Percentiles rank a stretch among this genome's conserved stretches.
Evolutionary conservation across 192 early-diverging fungal genomes (phyloP).

Genomic region (Backusella tuberculispora): DNA sequence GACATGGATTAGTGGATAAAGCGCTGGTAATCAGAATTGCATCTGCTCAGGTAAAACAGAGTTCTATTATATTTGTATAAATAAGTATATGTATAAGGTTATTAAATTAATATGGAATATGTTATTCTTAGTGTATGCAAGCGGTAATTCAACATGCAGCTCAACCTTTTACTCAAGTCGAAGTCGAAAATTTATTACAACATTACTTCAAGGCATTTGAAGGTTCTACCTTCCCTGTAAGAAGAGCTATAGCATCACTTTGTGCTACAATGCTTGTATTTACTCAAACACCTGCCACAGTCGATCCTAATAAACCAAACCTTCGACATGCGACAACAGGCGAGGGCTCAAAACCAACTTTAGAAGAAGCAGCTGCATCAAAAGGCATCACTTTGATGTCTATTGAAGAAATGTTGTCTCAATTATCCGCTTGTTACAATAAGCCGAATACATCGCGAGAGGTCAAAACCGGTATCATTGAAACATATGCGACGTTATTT

Average conservation of each 20-base stretch:
- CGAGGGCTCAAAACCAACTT: neutral
- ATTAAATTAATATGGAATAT: neutral
- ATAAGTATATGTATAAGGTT: too few relatives aligned
- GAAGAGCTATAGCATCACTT: constrained; percentile 53
- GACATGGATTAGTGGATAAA: constrained; percentile 71
- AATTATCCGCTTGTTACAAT: constrained; percentile 66
- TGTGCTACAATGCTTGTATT: constrained; percentile 55
- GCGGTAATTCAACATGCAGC: constrained; percentile 36
- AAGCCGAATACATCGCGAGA: constrained; percentile 68
- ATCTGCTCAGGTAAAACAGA: constrained; percentile 61
- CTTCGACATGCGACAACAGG: constrained; percentile 37
- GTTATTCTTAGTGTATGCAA: constrained; percentile 38
- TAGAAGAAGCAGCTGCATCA: constrained; percentile 18
- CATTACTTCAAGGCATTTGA: constrained; percentile 57
- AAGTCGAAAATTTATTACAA: constrained; percentile 56
- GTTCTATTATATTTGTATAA: neutral
- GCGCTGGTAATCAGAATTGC: constrained; percentile 66
- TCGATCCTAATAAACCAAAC: constrained; percentile 39
- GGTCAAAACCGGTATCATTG: constrained; percentile 74
- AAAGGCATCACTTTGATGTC: constrained; percentile 44
- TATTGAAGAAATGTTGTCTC: constrained; percentile 68
- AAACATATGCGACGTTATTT: constrained; percentile 78
- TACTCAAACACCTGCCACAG: constrained; percentile 51
- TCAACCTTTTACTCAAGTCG: constrained; percentile 52
- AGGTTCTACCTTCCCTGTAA: constrained; percentile 47